Conservation (phyloP, 2,329 filamentous ascomycete species). For the Botrytis pseudocinerea region DNA sequence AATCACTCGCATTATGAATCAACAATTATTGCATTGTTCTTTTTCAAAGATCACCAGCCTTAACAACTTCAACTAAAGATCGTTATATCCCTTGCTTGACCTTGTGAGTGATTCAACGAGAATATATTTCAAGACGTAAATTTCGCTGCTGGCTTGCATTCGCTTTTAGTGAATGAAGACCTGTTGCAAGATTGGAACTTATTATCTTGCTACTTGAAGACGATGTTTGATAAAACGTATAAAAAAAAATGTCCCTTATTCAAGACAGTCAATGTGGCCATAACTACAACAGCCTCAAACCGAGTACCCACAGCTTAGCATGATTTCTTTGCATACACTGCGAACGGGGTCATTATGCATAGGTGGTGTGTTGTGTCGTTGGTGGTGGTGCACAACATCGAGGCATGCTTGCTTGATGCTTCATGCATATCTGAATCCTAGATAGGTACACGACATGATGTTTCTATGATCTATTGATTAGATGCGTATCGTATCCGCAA, state of each 20-base stretch:
- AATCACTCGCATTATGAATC: not conserved
- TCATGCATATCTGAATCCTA: not conserved
- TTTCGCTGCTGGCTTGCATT: not conserved
- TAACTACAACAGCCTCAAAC: not conserved
- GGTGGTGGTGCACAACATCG: not conserved
- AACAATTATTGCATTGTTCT: not conserved
- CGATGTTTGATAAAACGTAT: not conserved
- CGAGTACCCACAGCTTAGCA: not conserved
- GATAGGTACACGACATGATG: constrained; percentile 13
- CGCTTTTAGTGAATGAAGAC: not conserved
- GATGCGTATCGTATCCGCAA: not conserved
- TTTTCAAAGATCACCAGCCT: not conserved
- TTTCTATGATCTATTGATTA: constrained; percentile 20
- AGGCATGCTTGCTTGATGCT: not conserved
- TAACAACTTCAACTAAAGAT: not conserved
- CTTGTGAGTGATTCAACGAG: not conserved
- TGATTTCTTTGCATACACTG: not conserved
- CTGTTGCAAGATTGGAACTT: not conserved
- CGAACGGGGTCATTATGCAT: not conserved
- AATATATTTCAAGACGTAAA: not conserved
- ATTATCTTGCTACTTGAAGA: not conserved
- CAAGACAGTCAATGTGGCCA: not conserved
- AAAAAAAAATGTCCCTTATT: not conserved
- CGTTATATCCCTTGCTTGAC: not conserved
- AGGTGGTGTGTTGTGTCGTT: not conserved